phyloP scores from a whole-genome alignment of 2,329 filamentous ascomycete species.

The Ophiostoma fasciatum region DNA sequence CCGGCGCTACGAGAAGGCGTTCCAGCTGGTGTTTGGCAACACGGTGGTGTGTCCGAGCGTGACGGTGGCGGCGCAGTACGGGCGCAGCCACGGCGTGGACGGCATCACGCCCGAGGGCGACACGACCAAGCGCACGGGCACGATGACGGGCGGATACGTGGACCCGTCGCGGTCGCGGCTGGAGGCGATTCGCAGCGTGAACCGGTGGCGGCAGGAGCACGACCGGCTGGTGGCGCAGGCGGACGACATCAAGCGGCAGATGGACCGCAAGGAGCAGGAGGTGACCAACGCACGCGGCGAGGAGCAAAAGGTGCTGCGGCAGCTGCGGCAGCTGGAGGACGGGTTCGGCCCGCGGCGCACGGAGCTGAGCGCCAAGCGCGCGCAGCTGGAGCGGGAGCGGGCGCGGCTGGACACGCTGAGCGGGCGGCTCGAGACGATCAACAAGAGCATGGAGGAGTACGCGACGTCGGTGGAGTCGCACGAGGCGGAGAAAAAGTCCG shows the following conservation, averaged over 20 bases:
- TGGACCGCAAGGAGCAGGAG: constrained; percentile 72
- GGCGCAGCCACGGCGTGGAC: constrained; percentile 78
- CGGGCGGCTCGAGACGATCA: constrained; percentile 50
- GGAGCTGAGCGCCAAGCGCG: constrained; percentile 62
- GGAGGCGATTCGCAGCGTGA: constrained; percentile 64
- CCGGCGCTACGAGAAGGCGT: constrained; percentile 61
- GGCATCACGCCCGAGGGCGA: constrained; percentile 93
- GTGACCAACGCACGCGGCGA: constrained; percentile 79
- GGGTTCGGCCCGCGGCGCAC: constrained; percentile 68
- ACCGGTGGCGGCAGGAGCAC: constrained; percentile 59
- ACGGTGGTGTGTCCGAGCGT: constrained; percentile 89
- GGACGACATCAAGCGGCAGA: constrained; percentile 49
- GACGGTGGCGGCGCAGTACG: constrained; percentile 76
- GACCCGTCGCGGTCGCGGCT: constrained; percentile 75
- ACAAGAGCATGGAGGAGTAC: constrained; percentile 60
- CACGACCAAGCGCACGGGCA: constrained; percentile 86
- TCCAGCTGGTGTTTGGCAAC: constrained; percentile 90
- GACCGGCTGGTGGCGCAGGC: constrained; percentile 52
- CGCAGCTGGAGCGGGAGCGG: constrained; percentile 56
- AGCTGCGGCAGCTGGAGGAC: constrained; percentile 60
- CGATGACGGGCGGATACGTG: constrained; percentile 87
- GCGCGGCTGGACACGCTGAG: constrained; percentile 59
- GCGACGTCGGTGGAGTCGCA: constrained; percentile 61
- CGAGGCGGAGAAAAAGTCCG: constrained; percentile 65
- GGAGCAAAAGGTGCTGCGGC: constrained; percentile 68